Evolutionary conservation across 805 yeast species (phyloP), one percentile per base, ranked within the genome.

Genomic region (Wickerhamomyces canadensis): DNA sequence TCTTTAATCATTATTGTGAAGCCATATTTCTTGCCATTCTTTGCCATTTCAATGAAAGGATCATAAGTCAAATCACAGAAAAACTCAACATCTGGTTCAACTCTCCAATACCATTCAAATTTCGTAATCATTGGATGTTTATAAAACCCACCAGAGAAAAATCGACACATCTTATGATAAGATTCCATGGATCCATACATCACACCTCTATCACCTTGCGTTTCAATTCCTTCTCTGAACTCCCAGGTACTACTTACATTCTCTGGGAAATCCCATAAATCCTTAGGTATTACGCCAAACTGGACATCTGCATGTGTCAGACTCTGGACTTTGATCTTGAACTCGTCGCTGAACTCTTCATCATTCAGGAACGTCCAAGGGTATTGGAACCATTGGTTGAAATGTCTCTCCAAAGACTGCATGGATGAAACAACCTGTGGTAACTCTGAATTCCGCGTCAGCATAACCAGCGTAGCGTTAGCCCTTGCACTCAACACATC

Each of bases 121-220:
- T 77, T 71, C 35, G 61, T 60, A 30, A 91, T 80, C 44, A 85
- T 55, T 6, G 83, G 84, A 58, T 91, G 96, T 42, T 80, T 75
- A 62, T 76, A 86, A 54, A 91, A 91, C 40, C 69, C 68, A 1
- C 96, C 95, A 0, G 94, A 78, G 55, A 84, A 86, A 57, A 80
- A 89, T n/a, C 96, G 71, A 57, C 98, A 91, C 98, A 91, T 91
- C 54, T 84, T 82, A 58, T 91, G 97, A 55, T 91, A 93, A 6
- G 91, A 76, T 35, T 73, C 80, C 67, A 79, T 60, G 41, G 76
- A 79, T 0, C 96, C 98, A 57, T 93, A 89, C 74, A 85, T 72
- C 41, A 91, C 78, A 2, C 78, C 79, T 26, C 87, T 62, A 60
- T 89, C 96, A 22, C 94, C 95, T 58, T 89, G 96, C 14, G 67